Percentiles rank a stretch among this genome's conserved stretches.
phyloP scores from a whole-genome alignment of 192 early-diverging fungal species.

The Coemansia sp. region DNA sequence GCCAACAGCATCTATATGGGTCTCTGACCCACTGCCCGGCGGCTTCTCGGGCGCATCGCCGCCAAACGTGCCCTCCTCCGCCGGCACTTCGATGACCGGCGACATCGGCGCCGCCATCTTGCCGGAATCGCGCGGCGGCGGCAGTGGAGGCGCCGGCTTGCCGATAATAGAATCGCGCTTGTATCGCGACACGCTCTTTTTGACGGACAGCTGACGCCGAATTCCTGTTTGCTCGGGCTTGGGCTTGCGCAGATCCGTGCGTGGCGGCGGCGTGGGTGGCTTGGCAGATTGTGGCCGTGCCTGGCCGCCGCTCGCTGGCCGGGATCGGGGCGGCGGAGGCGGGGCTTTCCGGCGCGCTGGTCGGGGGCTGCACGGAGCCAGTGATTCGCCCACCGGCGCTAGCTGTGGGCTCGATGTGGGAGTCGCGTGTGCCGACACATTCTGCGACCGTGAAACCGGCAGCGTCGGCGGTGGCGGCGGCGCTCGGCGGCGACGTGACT shows the following conservation, averaged over 20 bases:
- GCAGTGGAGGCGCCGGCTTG: conserved; percentile 24
- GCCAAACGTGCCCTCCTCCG: not conserved
- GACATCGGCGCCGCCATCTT: conserved; percentile 1
- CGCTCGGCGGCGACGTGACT: conserved; percentile 18
- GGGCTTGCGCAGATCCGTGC: conserved; percentile 1
- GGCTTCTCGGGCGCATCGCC: not conserved
- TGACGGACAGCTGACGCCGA: conserved; percentile 45
- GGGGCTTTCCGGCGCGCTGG: conserved; percentile 26
- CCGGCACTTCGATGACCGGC: not conserved
- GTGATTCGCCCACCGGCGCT: not conserved
- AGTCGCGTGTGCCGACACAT: not conserved
- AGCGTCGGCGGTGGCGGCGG: conserved; percentile 39
- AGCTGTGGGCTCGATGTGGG: not conserved
- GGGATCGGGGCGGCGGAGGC: conserved; percentile 18
- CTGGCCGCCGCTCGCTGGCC: not conserved
- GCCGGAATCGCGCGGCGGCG: conserved; percentile 1
- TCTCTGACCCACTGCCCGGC: not conserved
- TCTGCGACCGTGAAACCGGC: conserved; percentile 5
- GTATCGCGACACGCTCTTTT: conserved; percentile 43
- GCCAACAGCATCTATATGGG: not conserved
- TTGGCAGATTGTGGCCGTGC: not conserved
- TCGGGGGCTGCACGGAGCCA: not conserved
- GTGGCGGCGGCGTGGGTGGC: conserved; percentile 7
- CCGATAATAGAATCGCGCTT: conserved; percentile 19
- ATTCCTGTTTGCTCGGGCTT: conserved; percentile 32